These are phyloP conservation scores for Aspergillus intermedius DNA, from an alignment of 2,329 filamentous ascomycete species.

Conservation along the genomic window DNA sequence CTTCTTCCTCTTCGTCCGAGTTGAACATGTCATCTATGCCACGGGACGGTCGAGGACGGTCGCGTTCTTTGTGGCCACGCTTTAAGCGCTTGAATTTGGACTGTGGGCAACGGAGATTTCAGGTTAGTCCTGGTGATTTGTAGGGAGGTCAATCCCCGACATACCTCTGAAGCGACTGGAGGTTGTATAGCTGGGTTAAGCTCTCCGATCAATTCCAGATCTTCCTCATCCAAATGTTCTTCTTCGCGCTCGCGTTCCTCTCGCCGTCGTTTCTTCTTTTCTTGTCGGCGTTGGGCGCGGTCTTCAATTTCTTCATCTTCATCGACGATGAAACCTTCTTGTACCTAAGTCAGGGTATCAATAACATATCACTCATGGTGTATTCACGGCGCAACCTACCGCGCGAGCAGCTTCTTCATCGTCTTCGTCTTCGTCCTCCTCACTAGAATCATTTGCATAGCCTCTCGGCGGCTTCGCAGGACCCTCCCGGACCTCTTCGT, in stretches of 20 bases:
- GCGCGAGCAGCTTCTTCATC: conserved; percentile 77
- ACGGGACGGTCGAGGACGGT: conserved; percentile 52
- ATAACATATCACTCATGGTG: conserved; percentile 9
- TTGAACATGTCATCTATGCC: conserved; percentile 91
- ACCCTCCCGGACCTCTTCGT: conserved; percentile 48
- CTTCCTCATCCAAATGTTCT: conserved; percentile 82
- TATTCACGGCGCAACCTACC: conserved; percentile 42
- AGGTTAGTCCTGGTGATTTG: conserved; percentile 3
- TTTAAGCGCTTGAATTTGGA: conserved; percentile 95
- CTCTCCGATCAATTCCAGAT: conserved; percentile 89
- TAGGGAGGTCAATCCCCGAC: conserved; percentile 14
- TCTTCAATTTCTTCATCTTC: conserved; percentile 77
- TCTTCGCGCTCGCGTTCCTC: conserved; percentile 78
- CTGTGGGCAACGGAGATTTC: conserved; percentile 39
- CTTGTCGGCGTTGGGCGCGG: conserved; percentile 53
- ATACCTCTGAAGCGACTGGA: conserved; percentile 63
- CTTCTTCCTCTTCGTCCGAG: conserved; percentile 78
- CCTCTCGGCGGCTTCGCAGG: conserved; percentile 27
- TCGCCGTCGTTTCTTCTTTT: conserved; percentile 68
- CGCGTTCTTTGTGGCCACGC: conserved; percentile 70
- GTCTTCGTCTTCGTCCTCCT: conserved; percentile 87
- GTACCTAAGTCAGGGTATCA: conserved; percentile 52
- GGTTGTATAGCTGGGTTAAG: conserved; percentile 64
- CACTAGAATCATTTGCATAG: conserved; percentile 72
- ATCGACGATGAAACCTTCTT: conserved; percentile 92